Base-by-base conservation (phyloP, 2,329 filamentous ascomycete species). In the Colletotrichum higginsianum region DNA sequence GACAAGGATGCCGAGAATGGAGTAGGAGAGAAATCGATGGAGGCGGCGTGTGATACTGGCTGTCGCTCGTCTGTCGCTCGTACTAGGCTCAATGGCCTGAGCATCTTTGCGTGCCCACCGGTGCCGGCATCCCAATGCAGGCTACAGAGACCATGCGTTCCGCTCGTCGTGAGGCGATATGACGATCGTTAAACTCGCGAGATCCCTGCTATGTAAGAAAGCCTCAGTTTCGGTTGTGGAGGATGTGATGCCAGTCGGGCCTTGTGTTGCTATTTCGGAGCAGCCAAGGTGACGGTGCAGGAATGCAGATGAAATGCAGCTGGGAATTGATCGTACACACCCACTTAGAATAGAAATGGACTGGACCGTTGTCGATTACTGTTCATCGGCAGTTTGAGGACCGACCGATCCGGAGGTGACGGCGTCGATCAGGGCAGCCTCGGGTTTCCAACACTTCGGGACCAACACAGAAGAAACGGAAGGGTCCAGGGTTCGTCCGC, bases 391-490 rank as follows among this genome's bases (percentile, higher is more conserved):
- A 71, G 35, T 57, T 70, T 13, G 13, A 38, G 61, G n/a, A 26
- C 30, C 42, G 49, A 55, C 50, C 16, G 42, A 71, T 50, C 18
- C 42, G 61, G 42, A 35, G 53, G n/a, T 16, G 40, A 18, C 61
- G 35, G n/a, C 40, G 70, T 49, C 70, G 66, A 72, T 72, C 61
- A 30, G 38, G 47, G 46, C 61, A 72, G 66, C 66, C 56, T 40
- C 66, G 67, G 13, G 61, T 57, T 35, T 57, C 70, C 70, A 71
- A 44, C 18, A 62, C 46, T 46, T 52, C 56, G 61, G 61, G 46
- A 70, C 70, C 70, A 58, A 66, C 67, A 71, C 16, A 15, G 12
- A 35, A 57, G 21, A 2, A 35, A 35, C 30, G 38, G 26, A 71
- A 66, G 67, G 60, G 55, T 66, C 42, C 56, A 72, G 53, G 67